Percentiles rank a stretch among this genome's conserved stretches.
phyloP scores from a whole-genome alignment of 768 basidiomycete species.

The Leccinum boreale region DNA sequence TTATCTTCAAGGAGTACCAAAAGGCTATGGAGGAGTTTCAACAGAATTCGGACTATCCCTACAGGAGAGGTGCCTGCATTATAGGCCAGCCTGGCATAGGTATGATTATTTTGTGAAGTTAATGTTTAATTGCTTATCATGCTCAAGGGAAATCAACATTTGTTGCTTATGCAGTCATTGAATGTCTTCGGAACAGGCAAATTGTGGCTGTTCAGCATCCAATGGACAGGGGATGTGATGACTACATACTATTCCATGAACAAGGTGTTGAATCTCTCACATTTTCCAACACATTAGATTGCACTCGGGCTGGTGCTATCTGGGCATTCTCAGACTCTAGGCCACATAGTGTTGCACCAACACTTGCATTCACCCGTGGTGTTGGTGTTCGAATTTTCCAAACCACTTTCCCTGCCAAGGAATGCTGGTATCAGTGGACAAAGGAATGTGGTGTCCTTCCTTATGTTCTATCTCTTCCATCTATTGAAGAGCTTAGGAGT shows the following conservation, averaged over 20 bases:
- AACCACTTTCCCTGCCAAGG: background rate
- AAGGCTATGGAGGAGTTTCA: background rate
- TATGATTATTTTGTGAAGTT: background rate
- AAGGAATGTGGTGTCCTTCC: background rate
- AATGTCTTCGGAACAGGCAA: background rate
- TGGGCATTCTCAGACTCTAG: background rate
- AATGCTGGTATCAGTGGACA: background rate
- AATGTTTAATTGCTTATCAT: background rate
- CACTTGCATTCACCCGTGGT: background rate
- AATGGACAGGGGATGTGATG: background rate
- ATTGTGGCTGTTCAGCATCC: background rate
- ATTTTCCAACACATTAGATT: no score
- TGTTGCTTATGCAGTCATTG: background rate
- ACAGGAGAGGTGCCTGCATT: background rate
- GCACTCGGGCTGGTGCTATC: background rate
- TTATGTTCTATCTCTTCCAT: background rate
- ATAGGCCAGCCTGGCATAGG: background rate
- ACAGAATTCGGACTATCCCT: background rate
- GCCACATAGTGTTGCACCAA: background rate
- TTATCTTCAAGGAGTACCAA: background rate
- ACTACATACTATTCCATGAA: background rate
- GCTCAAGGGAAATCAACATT: background rate
- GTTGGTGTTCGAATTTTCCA: background rate
- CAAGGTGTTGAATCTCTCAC: background rate
- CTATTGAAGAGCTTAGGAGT: background rate